Conservation (phyloP, 192 early-diverging fungal genomes). For the Umbelopsis sp. region DNA sequence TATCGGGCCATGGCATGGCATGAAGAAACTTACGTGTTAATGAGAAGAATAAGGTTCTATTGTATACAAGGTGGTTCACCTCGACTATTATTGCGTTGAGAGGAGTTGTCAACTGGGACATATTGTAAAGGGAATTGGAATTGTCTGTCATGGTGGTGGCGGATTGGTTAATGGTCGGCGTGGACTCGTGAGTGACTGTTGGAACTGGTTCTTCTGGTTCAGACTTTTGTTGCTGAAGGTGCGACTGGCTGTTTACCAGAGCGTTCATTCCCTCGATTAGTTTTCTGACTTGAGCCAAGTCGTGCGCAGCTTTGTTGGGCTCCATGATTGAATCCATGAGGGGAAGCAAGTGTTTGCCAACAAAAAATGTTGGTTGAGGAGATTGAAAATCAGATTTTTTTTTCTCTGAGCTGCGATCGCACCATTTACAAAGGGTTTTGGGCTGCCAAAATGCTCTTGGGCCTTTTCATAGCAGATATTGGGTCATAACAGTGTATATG, state of each 20-base stretch:
- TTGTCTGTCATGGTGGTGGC: neutral
- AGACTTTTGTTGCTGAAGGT: slow-evolving; percentile 30
- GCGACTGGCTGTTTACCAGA: slow-evolving; percentile 31
- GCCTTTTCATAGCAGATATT: no score
- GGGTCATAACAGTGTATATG: no score
- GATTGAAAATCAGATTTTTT: slow-evolving; percentile 19
- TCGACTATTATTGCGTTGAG: slow-evolving; percentile 32
- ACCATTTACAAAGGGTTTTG: no score
- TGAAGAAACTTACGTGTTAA: slow-evolving; percentile 30
- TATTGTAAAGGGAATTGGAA: slow-evolving; percentile 7
- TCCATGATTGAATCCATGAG: slow-evolving; percentile 22
- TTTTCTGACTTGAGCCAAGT: slow-evolving; percentile 43
- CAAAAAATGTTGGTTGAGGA: neutral
- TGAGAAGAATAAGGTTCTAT: slow-evolving; percentile 37
- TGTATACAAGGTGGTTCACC: slow-evolving; percentile 36
- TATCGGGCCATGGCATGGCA: neutral
- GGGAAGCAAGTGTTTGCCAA: neutral
- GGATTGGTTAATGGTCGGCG: slow-evolving; percentile 4
- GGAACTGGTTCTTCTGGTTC: neutral
- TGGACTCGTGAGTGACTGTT: slow-evolving; percentile 9
- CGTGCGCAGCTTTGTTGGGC: slow-evolving; percentile 28
- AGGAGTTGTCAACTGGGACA: slow-evolving; percentile 11
- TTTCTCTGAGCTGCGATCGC: neutral
- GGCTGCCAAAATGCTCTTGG: no score
- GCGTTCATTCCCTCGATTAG: slow-evolving; percentile 43